Base-by-base conservation (phyloP, 768 basidiomycete genomes). In the Leccinum uliginosum region DNA sequence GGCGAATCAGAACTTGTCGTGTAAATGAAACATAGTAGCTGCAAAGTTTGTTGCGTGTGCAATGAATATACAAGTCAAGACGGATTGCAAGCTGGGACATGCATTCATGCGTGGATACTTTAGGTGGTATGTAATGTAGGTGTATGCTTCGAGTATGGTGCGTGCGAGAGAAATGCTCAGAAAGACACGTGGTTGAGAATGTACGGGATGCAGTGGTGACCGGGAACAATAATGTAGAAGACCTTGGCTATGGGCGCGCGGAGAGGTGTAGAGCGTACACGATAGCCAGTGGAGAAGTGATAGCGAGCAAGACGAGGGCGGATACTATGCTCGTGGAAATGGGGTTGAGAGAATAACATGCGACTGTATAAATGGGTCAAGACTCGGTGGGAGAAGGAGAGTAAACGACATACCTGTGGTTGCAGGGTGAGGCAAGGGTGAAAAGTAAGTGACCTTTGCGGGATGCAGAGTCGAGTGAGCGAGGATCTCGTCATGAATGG, bases 381-480 rank as follows among this genome's bases (percentile, higher is more conserved):
- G 57, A 58, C 10, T 4, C 11, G 8, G 38, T 5, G 2, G 0
- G 46, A 29, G 29, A 49, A 2, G 47, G 32, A 48, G 8, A 19
- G 27, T n/a, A 9, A 10, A n/a, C 9, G 45, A 63, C 67, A 40
- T 65, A 29, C 68, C 67, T 52, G 26, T 50, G 30, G 53, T 5
- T 17, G 57, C 50, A 26, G 59, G 50, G 30, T 57, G 47, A 15
- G 61, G 62, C 5, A 56, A 40, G 6, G 69, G 58, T 12, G 67
- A 59, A 32, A 62, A 67, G 43, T 65, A 66, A 32, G 64, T 70
- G 48, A 64, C 57, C 38, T 70, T 67, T 29, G 61, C 63, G 23
- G 71, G 70, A 50, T 70, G 66, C 8, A 62, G 54, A 0, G 54
- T 34, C 1, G 71, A 71, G 21, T 45, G 50, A 17, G 65, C 30